Conservation (phyloP, 2,329 filamentous ascomycete species). For the Verticillium isaacii region DNA sequence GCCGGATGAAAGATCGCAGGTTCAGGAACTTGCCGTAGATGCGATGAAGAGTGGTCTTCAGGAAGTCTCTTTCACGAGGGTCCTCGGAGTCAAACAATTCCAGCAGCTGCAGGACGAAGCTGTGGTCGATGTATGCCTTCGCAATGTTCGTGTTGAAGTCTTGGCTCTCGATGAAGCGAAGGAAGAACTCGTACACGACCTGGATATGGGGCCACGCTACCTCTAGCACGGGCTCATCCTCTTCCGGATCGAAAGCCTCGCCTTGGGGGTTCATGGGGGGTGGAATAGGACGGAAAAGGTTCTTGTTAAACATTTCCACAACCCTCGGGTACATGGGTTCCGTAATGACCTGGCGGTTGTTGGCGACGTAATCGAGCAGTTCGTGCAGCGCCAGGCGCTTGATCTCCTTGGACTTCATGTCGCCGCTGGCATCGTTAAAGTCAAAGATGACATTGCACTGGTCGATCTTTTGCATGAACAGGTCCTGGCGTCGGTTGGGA, state of each 20-base stretch:
- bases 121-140: constrained; percentile 97
- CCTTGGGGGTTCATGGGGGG: constrained; percentile 97
- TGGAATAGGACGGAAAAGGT: constrained; percentile 93
- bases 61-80: constrained; percentile 89
- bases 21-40: constrained; percentile 99
- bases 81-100: constrained; percentile 98
- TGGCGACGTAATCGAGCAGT: constrained; percentile 94
- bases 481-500: constrained; percentile 87
- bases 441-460: constrained; percentile 99
- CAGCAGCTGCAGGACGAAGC: constrained; percentile 93
- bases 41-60: constrained; percentile 95
- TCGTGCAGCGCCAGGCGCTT: constrained; percentile 95
- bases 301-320: constrained; percentile 99
- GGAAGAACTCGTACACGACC: constrained; percentile 98
- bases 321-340: constrained; percentile 98
- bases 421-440: constrained; percentile 95
- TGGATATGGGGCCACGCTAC: constrained; percentile 99
- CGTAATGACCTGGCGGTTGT: constrained; percentile 96
- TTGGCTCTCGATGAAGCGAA: constrained; percentile 97
- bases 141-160: constrained; percentile 99
- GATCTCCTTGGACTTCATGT: constrained; percentile 99
- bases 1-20: constrained; percentile 90
- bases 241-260: constrained; percentile 96
- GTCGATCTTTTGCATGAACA: constrained; percentile 99
- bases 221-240: constrained; percentile 96